Base-by-base conservation (phyloP, 2,329 filamentous ascomycete genomes). In the Fusarium pseudonygamai region DNA sequence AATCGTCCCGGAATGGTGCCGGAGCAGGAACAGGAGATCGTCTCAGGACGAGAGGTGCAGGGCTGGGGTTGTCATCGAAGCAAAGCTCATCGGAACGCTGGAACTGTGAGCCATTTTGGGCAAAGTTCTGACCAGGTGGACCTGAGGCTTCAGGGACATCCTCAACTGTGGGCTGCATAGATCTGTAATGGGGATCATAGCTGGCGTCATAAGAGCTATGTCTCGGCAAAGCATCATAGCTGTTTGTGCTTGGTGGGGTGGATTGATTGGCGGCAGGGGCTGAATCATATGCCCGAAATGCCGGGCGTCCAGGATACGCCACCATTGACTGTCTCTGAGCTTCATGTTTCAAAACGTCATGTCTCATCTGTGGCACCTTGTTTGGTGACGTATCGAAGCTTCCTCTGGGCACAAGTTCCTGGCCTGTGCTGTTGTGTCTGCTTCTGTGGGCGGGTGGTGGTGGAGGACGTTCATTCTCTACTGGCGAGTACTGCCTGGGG, bases 121-220 rank as follows among this genome's bases (percentile, higher is more conserved):
- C 60, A 52, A 75, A 70, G 13, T 77, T 70, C n/a, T 82, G 79
- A 12, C 79, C 74, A 7, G 73, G 62, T 13, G 64, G 67, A 8
- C 73, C 74, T 3, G 84, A 83, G 3, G 87, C 87, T 55, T 91
- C 89, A 8, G 90, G 89, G 11, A 87, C 89, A 71, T 92, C 90
- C 77, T 92, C 91, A 11, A 90, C 89, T 12, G 87, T 91, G 6
- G 87, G 89, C 74, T 91, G 90, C 87, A 90, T 87, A 2, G 86
- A 85, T 65, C 85, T 84, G 75, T 84, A 82, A 45, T 85, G 85
- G 42, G 80, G 76, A 60, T 86, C 87, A 37, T 86, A 84, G 8
- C 73, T 79, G 34, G 80, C 78, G 68, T 91, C 88, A 64, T 88
- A 87, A 2, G 88, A 87, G 60, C 86, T 83, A 60, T 89, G 86